Conservation (phyloP, 2,329 filamentous ascomycete species). For the Aspergillus flavus region DNA sequence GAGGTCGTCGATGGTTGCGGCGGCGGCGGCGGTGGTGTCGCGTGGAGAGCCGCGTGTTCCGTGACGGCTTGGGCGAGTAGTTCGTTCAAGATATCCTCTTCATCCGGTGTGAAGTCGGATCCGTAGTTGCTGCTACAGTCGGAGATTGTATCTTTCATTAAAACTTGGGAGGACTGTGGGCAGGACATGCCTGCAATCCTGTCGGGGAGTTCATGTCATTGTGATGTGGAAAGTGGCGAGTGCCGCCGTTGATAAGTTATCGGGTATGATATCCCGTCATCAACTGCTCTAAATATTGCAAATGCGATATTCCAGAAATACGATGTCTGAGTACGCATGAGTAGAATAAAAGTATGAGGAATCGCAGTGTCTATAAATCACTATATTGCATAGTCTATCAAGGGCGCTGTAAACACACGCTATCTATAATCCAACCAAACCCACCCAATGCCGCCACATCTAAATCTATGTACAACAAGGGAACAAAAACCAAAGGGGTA, state of each 20-base stretch:
- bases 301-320: background rate
- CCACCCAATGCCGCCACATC: background rate
- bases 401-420: background rate
- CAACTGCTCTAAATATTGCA: background rate
- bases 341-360: background rate
- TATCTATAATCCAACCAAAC: background rate
- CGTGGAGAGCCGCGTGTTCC: constrained; percentile 24
- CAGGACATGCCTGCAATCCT: constrained; percentile 37
- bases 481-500: background rate
- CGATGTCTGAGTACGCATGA: background rate
- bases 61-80: constrained; percentile 52
- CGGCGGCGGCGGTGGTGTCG: constrained; percentile 18
- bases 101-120: constrained; percentile 62
- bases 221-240: constrained; percentile 1
- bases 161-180: constrained; percentile 18
- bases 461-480: constrained; percentile 1
- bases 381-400: background rate
- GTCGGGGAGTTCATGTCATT: constrained; percentile 24
- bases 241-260: background rate
- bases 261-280: background rate
- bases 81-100: constrained; percentile 56
- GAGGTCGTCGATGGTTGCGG: constrained; percentile 22
- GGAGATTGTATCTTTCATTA: constrained; percentile 22
- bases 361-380: background rate
- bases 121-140: constrained; percentile 60